Percentiles rank a stretch among this genome's conserved stretches.
Evolutionary conservation across 2,329 filamentous ascomycete genomes (phyloP).

Genomic region (Ramichloridium luteum): DNA sequence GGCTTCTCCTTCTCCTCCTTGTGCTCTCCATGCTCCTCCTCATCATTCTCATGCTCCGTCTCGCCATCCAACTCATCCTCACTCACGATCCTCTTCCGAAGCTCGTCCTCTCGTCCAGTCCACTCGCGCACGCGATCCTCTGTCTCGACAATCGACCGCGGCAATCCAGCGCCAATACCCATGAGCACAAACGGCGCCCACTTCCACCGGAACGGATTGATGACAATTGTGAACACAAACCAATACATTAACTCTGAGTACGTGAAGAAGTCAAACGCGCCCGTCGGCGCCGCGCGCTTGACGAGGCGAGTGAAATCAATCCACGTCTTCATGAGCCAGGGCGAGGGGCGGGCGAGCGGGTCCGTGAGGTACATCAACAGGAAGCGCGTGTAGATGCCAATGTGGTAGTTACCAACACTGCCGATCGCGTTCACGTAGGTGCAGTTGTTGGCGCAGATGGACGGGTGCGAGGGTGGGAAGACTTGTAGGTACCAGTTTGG

Average conservation of each 20-base stretch:
- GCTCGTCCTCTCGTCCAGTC: neutral
- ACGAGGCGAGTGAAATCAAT: slow-evolving; percentile 69
- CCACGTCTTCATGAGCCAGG: slow-evolving; percentile 71
- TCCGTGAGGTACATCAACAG: slow-evolving; percentile 78
- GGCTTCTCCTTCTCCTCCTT: too few relatives aligned
- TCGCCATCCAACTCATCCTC: too few relatives aligned
- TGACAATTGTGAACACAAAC: slow-evolving; percentile 64
- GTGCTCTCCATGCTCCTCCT: too few relatives aligned
- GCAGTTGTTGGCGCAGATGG: slow-evolving; percentile 69
- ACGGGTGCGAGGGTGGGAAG: slow-evolving; percentile 63
- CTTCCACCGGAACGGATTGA: slow-evolving; percentile 85
- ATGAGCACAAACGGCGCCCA: slow-evolving; percentile 77
- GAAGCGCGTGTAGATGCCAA: slow-evolving; percentile 78
- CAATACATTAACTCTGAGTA: slow-evolving; percentile 76
- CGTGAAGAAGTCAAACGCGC: slow-evolving; percentile 80
- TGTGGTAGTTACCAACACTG: slow-evolving; percentile 76
- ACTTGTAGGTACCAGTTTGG: slow-evolving; percentile 85
- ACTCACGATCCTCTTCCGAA: neutral
- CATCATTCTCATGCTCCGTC: too few relatives aligned
- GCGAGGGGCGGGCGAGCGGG: slow-evolving; percentile 57
- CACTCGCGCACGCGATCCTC: slow-evolving; percentile 53
- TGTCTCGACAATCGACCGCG: slow-evolving; percentile 50
- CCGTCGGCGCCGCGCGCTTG: slow-evolving; percentile 57
- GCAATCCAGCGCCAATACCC: slow-evolving; percentile 56
- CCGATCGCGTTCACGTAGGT: slow-evolving; percentile 73